Percentiles rank a stretch among this genome's conserved stretches.
Evolutionary conservation across 108 stramenopile genomes (phyloP).

Genomic region (Aurantiochytrium sp.): DNA sequence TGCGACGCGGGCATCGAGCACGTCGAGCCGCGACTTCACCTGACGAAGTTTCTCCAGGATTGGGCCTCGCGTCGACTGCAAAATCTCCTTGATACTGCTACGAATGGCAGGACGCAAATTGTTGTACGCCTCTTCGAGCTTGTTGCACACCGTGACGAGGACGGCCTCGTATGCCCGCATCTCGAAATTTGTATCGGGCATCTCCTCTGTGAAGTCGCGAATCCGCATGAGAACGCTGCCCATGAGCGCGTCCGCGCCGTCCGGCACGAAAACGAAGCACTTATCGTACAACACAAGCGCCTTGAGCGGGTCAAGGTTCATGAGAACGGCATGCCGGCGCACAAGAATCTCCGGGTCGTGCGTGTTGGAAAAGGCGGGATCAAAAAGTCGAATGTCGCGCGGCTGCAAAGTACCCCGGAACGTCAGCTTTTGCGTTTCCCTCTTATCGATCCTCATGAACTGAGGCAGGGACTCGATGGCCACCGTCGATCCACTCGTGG

Average conservation of each 20-base stretch:
- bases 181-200: not conserved
- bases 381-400: not conserved
- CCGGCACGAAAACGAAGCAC: not conserved
- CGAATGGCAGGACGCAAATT: not conserved
- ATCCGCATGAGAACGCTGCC: not conserved
- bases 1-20: not conserved
- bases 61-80: not conserved
- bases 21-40: not conserved
- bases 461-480: not conserved
- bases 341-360: slow-evolving; percentile 1
- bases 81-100: not conserved
- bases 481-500: not conserved
- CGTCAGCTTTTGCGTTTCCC: not conserved
- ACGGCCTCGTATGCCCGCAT: not conserved
- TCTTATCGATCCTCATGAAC: not conserved
- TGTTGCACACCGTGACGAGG: not conserved
- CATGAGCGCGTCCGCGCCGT: not conserved
- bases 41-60: not conserved
- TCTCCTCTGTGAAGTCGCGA: not conserved
- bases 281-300: not conserved
- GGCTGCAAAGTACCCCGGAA: not conserved
- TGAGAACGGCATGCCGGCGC: not conserved
- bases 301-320: not conserved
- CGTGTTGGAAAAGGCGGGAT: not conserved
- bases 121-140: not conserved